Base-by-base conservation (phyloP, 495 filamentous ascomycete genomes). In the Xanthoparmelia taractica region DNA sequence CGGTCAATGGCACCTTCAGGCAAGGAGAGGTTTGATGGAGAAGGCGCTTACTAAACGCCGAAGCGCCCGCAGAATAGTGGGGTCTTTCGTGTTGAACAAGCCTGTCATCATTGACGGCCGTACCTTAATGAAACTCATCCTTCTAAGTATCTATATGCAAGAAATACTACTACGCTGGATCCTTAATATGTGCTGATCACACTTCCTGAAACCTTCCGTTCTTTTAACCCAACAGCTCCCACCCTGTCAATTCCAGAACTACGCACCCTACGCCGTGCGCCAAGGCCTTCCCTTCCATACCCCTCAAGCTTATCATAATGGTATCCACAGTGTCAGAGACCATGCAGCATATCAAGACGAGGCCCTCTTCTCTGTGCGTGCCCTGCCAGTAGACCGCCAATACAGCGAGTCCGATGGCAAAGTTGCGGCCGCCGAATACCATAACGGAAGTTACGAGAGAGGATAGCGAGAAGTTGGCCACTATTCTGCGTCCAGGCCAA, bases 1-100 rank as follows among this genome's bases (percentile, higher is more conserved):
- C 23, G 25, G 6, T 52, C 25, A 52, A 13, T 3, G 25, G 6
- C 11, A 20, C 27, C 15, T 52, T 3, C 48, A 31, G 18, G 12
- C 27, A 54, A 34, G 47, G 25, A 29, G 50, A 54, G 27, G 50
- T 54, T 54, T 54, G 29, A 33, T 4, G 50, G 50, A 54, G 50
- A 54, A 54, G 29, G 50, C 50, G 29, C 50, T 33, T 54, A n/a
- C 17, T 54, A 54, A 33, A 20, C 50, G 50, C 50, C 29, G 29
- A 54, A 54, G 27, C 48, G 48, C 48, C 5, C 18, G 27, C 27
- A 33, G 12, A 52, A 52, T 25, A 27, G 23, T 25, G 45, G 25
- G 45, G 45, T 48, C 10, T 3, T 48, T 27, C 23, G 25, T 20
- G 5, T 17, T 23, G 4, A 27, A 5, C n/a, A n/a, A n/a, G n/a